These are phyloP conservation scores for Leccinum aurantiacum DNA, from an alignment of 768 basidiomycete species.

Conservation along the genomic window DNA sequence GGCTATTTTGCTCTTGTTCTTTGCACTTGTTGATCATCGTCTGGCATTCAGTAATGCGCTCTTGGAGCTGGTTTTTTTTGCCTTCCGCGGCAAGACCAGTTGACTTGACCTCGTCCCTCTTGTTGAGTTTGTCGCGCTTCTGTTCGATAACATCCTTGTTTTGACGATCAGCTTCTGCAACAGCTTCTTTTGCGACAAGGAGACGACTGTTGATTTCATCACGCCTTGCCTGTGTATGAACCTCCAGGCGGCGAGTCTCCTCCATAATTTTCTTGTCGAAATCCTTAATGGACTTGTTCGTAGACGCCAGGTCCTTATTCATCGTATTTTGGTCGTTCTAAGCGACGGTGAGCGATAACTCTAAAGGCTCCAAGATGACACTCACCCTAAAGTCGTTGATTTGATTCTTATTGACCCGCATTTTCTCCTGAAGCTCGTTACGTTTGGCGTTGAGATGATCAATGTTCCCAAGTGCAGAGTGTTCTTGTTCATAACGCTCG, in stretches of 20 bases:
- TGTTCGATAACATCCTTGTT: conserved; percentile 32
- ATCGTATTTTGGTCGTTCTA: conserved; percentile 56
- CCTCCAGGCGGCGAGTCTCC: conserved; percentile 54
- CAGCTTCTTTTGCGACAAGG: conserved; percentile 41
- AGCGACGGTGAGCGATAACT: conserved; percentile 4
- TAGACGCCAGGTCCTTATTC: conserved; percentile 38
- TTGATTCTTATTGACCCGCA: conserved; percentile 46
- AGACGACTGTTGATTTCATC: conserved; percentile 57
- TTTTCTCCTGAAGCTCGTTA: conserved; percentile 37
- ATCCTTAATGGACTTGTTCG: conserved; percentile 35
- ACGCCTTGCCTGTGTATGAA: conserved; percentile 60
- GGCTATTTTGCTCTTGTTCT: conserved; percentile 54
- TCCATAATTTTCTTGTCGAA: conserved; percentile 48
- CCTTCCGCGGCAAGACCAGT: conserved; percentile 40
- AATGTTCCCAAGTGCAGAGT: conserved; percentile 44
- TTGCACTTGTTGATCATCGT: conserved; percentile 49
- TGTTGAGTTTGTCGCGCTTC: conserved; percentile 33
- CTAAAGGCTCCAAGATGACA: not conserved
- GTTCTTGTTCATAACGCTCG: conserved; percentile 39
- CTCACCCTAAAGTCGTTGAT: conserved; percentile 48
- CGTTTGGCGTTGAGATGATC: conserved; percentile 44
- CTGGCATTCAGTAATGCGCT: conserved; percentile 46
- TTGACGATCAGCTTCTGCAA: conserved; percentile 39
- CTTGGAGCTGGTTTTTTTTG: conserved; percentile 34
- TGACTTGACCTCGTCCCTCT: conserved; percentile 32